phyloP scores from a whole-genome alignment of 345 rosid species.

The Cardamine resedifolia region DNA sequence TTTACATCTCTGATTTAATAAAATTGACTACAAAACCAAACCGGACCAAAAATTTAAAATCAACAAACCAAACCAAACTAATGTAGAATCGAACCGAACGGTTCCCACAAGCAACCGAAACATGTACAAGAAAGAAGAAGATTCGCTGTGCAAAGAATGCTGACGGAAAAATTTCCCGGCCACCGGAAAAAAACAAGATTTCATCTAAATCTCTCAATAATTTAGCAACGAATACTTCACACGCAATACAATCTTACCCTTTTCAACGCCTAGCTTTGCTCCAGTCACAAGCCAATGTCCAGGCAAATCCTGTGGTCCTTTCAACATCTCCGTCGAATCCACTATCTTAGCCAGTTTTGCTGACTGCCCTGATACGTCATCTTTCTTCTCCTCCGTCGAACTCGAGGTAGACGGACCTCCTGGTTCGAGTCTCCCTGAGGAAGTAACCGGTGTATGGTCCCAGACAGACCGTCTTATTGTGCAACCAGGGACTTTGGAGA shows the following conservation, averaged over 20 bases:
- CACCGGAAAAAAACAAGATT: slow-evolving; percentile 16
- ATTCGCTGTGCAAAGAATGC: slow-evolving; percentile 41
- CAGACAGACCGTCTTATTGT: slow-evolving; percentile 93
- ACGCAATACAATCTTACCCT: slow-evolving; percentile 87
- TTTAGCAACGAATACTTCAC: slow-evolving; percentile 90
- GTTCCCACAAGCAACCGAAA: slow-evolving; percentile 6
- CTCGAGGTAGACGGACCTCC: slow-evolving; percentile 67
- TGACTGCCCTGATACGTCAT: slow-evolving; percentile 54
- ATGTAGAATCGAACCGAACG: slow-evolving; percentile 27
- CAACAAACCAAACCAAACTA: slow-evolving; percentile 20
- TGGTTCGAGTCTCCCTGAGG: slow-evolving; percentile 36
- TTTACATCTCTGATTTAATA: slow-evolving; percentile 34
- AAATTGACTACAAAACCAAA: slow-evolving; percentile 30
- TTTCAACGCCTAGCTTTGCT: slow-evolving; percentile 93
- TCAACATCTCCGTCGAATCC: slow-evolving; percentile 77
- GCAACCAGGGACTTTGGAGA: slow-evolving; percentile 94
- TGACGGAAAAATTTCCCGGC: slow-evolving; percentile 12
- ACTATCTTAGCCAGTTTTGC: slow-evolving; percentile 81
- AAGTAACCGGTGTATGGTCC: slow-evolving; percentile 80
- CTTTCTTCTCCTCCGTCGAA: slow-evolving; percentile 54
- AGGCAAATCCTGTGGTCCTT: slow-evolving; percentile 91
- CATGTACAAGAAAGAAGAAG: slow-evolving; percentile 32
- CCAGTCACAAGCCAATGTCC: slow-evolving; percentile 99
- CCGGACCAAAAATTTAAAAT: slow-evolving; percentile 13
- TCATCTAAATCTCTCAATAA: slow-evolving; percentile 48